These are phyloP conservation scores for Yarrowia divulgata DNA, from an alignment of 805 yeast genomes.

Conservation along the genomic window DNA sequence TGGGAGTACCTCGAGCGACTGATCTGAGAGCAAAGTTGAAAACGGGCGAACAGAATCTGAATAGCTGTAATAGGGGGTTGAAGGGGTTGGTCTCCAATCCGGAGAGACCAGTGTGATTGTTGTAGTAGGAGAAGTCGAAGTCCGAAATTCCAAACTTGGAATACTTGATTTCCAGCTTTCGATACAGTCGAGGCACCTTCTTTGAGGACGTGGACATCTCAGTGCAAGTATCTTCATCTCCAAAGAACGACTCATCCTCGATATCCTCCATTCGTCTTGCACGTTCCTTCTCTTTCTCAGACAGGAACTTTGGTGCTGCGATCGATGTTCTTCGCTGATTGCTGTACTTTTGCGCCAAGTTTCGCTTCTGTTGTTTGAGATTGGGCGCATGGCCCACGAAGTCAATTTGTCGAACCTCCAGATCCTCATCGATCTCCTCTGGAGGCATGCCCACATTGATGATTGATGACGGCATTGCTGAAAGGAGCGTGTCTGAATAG, in stretches of 20 bases:
- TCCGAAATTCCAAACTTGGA: slow-evolving; percentile 92
- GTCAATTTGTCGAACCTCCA: slow-evolving; percentile 52
- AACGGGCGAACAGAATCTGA: slow-evolving; percentile 75
- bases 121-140: slow-evolving; percentile 88
- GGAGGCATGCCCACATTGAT: slow-evolving; percentile 73
- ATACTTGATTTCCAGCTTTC: slow-evolving; percentile 76
- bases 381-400: slow-evolving; percentile 59
- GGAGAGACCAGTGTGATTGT: slow-evolving; percentile 66
- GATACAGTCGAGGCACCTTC: slow-evolving; percentile 74
- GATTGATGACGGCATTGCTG: slow-evolving; percentile 55
- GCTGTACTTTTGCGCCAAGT: slow-evolving; percentile 51
- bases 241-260: slow-evolving; percentile 42
- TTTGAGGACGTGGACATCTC: slow-evolving; percentile 46
- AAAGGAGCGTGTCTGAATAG: slow-evolving; percentile 75
- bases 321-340: slow-evolving; percentile 48
- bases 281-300: slow-evolving; percentile 57
- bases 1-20: slow-evolving; percentile 56
- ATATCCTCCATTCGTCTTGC: slow-evolving; percentile 46
- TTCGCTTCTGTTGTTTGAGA: slow-evolving; percentile 65
- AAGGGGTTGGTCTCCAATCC: slow-evolving; percentile 90
- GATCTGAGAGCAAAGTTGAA: slow-evolving; percentile 68
- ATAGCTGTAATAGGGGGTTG: slow-evolving; percentile 80
- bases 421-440: slow-evolving; percentile 58
- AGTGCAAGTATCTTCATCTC: slow-evolving; percentile 35
- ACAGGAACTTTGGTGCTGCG: slow-evolving; percentile 60